A percentile compares a stretch with the other conserved stretches of the same genome.
Evolutionary conservation across 176 grass and related monocot species (phyloP).

Genomic region (Oryza punctata): DNA sequence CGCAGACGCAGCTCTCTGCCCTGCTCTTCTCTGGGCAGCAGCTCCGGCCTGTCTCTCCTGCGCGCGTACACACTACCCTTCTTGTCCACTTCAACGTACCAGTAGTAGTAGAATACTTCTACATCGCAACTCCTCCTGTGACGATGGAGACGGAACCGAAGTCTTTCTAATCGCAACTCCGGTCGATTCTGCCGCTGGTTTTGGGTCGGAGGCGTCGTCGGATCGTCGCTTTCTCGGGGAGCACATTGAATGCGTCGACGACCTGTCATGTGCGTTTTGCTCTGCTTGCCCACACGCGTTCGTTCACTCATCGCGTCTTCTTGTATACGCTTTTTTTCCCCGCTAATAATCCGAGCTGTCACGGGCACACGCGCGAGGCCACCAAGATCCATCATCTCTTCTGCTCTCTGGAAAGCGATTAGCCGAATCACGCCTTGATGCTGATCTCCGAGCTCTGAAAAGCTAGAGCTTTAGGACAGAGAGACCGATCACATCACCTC

Average conservation of each 20-base stretch:
- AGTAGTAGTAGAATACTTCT: not conserved
- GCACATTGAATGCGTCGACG: slow-evolving; percentile 18
- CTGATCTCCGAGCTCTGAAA: not conserved
- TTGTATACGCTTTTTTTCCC: not conserved
- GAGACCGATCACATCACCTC: slow-evolving; percentile 11
- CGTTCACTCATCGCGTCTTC: not conserved
- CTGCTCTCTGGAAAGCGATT: not conserved
- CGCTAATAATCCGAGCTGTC: not conserved
- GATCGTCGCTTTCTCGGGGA: slow-evolving; percentile 22
- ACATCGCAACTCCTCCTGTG: not conserved
- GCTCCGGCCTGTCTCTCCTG: slow-evolving; percentile 32
- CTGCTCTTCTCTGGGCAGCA: slow-evolving; percentile 1
- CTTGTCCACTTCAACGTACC: not conserved
- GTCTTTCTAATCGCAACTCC: not conserved
- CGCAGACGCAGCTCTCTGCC: not conserved
- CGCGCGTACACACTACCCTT: not conserved
- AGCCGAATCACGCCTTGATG: not conserved
- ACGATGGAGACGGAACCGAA: slow-evolving; percentile 3
- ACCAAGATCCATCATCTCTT: slow-evolving; percentile 18
- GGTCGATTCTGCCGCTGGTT: not conserved
- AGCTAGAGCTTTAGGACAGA: not conserved
- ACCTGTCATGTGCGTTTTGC: not conserved
- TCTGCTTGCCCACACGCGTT: not conserved
- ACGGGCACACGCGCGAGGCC: not conserved
- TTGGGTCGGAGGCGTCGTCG: not conserved